Conservation (phyloP, 441 rosid species). For the Eruca vesicaria region DNA sequence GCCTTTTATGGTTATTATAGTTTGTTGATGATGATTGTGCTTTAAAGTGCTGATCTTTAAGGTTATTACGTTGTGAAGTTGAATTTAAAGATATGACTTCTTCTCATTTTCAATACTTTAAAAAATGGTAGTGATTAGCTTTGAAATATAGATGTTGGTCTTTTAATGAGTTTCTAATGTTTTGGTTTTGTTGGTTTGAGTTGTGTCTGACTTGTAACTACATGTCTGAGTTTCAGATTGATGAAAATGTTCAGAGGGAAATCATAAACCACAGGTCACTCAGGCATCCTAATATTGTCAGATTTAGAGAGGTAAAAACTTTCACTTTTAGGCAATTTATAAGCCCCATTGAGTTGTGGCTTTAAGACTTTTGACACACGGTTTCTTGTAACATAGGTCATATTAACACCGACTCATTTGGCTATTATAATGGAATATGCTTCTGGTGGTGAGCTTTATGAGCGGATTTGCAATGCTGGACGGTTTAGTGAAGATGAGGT, state of each 20-base stretch:
- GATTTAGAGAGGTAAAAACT: not conserved
- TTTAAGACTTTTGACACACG: not conserved
- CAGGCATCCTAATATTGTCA: not conserved
- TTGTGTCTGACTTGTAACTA: slow-evolving; percentile 1
- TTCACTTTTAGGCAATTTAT: not conserved
- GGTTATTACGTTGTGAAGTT: too few relatives aligned
- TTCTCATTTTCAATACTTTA: not conserved
- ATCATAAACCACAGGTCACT: slow-evolving; percentile 61
- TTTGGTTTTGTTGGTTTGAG: not conserved
- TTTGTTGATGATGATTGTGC: not conserved
- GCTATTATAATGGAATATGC: not conserved
- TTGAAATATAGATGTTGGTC: not conserved
- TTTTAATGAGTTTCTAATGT: not conserved
- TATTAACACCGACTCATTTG: not conserved
- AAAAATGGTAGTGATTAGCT: not conserved
- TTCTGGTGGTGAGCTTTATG: not conserved
- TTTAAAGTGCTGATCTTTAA: not conserved
- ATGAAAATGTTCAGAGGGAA: slow-evolving; percentile 67
- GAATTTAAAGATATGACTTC: too few relatives aligned
- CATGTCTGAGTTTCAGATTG: slow-evolving; percentile 51
- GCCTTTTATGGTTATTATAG: not conserved
- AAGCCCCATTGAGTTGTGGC: not conserved
- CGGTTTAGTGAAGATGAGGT: not conserved
- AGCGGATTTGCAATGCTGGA: not conserved
- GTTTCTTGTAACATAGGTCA: not conserved